Conservation (phyloP, 2,329 filamentous ascomycete species). For the Aspergillus eucalypticola region DNA sequence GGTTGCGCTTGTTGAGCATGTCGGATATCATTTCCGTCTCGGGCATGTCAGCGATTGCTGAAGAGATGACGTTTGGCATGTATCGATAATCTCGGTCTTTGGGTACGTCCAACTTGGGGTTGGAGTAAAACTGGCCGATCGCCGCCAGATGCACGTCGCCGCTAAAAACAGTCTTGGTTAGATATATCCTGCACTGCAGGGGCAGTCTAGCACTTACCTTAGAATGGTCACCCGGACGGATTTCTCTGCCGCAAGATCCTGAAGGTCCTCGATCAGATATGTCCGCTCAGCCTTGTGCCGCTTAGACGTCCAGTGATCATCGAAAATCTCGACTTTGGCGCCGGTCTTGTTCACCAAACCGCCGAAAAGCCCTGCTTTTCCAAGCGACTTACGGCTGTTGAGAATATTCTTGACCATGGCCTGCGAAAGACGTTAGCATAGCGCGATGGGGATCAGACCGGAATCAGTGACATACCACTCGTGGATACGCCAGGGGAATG, state of each 20-base stretch:
- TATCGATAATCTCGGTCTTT: conserved; percentile 95
- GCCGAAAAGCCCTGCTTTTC: conserved; percentile 77
- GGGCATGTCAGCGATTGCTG: conserved; percentile 89
- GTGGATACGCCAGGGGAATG: conserved; percentile 78
- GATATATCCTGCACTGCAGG: neutral
- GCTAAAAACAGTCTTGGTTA: conserved; percentile 43
- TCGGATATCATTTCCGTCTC: conserved; percentile 86
- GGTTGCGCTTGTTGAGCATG: conserved; percentile 90
- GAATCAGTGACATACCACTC: conserved; percentile 59
- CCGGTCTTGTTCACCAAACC: conserved; percentile 84
- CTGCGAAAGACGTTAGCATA: conserved; percentile 47
- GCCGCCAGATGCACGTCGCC: conserved; percentile 93
- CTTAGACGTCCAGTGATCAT: conserved; percentile 97
- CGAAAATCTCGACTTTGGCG: conserved; percentile 85
- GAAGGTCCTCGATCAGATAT: conserved; percentile 83
- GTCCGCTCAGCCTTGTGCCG: conserved; percentile 89
- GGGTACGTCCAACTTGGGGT: conserved; percentile 74
- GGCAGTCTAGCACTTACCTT: conserved; percentile 50
- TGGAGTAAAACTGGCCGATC: conserved; percentile 92
- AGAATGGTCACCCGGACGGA: conserved; percentile 89
- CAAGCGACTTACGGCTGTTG: conserved; percentile 84
- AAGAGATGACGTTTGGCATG: conserved; percentile 94
- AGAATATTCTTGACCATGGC: conserved; percentile 67
- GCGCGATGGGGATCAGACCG: conserved; percentile 33
- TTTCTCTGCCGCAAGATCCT: conserved; percentile 89